Evolutionary conservation across 305 asterid species (phyloP).

Genomic region (Fraxinus baroniana): DNA sequence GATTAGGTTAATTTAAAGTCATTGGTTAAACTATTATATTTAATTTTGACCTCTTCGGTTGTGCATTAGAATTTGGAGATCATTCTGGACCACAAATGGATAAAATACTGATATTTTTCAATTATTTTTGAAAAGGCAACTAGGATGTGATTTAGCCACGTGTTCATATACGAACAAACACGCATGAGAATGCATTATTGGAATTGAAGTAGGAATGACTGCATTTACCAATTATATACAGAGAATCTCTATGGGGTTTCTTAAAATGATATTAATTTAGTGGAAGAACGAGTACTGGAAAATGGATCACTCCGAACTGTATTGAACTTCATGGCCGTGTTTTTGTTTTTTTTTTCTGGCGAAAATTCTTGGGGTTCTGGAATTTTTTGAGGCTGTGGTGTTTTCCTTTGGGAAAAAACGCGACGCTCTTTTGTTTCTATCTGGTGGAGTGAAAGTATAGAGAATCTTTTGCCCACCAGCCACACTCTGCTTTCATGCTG

Average conservation of each 20-base stretch:
- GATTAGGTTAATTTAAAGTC: background rate
- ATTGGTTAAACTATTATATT: background rate
- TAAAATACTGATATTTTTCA: background rate
- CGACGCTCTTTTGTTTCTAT: conserved; percentile 6
- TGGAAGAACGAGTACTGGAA: background rate
- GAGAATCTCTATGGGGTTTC: background rate
- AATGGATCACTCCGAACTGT: background rate
- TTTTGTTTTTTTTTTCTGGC: background rate
- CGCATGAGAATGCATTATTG: background rate
- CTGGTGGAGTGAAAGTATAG: background rate
- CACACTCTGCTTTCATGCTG: background rate
- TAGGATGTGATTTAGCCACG: background rate
- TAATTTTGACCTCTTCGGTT: background rate
- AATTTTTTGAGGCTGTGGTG: conserved; percentile 46
- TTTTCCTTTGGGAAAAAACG: conserved; percentile 31
- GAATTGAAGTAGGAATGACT: background rate
- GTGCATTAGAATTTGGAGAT: background rate
- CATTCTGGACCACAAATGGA: background rate
- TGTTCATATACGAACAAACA: background rate
- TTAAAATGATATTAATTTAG: background rate
- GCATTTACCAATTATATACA: background rate
- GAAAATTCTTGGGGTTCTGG: background rate
- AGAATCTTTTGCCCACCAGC: background rate
- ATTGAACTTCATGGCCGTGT: background rate
- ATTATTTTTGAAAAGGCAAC: background rate